phyloP scores from a whole-genome alignment of 2,329 filamentous ascomycete genomes.

The Nothophoma quercina region DNA sequence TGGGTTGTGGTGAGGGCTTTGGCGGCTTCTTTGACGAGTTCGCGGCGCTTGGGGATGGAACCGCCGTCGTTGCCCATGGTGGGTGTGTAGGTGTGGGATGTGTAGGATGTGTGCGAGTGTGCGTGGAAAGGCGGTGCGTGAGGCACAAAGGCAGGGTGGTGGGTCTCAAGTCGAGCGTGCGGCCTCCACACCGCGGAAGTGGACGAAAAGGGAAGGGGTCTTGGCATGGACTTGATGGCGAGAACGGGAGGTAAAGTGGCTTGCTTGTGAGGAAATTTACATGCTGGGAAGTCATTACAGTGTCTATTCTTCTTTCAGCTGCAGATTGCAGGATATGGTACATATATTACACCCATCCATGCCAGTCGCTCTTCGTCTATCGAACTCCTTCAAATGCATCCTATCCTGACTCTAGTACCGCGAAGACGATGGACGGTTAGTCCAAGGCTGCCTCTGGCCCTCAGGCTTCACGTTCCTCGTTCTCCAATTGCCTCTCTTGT shows the following conservation, averaged over 20 bases:
- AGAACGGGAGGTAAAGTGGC: neutral
- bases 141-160: slow-evolving; percentile 8
- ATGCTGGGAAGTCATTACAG: neutral
- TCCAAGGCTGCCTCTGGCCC: slow-evolving; percentile 24
- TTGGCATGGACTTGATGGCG: neutral
- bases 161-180: too few relatives aligned
- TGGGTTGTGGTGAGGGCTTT: slow-evolving; percentile 82
- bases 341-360: slow-evolving; percentile 1
- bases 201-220: slow-evolving; percentile 15
- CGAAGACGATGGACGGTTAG: neutral
- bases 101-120: neutral
- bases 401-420: neutral
- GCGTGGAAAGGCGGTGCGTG: neutral
- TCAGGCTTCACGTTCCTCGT: slow-evolving; percentile 23
- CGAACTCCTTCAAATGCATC: neutral
- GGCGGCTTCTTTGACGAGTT: slow-evolving; percentile 93
- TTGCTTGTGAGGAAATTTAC: too few relatives aligned
- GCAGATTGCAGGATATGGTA: slow-evolving; percentile 13
- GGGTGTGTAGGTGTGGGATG: neutral
- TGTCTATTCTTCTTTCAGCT: slow-evolving; percentile 1
- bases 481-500: slow-evolving; percentile 21
- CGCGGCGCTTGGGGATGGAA: slow-evolving; percentile 90
- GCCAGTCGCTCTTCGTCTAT: neutral
- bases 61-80: slow-evolving; percentile 97
- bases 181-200: too few relatives aligned